Base-by-base conservation (phyloP, 768 basidiomycete species). In the Psilocybe sp. region DNA sequence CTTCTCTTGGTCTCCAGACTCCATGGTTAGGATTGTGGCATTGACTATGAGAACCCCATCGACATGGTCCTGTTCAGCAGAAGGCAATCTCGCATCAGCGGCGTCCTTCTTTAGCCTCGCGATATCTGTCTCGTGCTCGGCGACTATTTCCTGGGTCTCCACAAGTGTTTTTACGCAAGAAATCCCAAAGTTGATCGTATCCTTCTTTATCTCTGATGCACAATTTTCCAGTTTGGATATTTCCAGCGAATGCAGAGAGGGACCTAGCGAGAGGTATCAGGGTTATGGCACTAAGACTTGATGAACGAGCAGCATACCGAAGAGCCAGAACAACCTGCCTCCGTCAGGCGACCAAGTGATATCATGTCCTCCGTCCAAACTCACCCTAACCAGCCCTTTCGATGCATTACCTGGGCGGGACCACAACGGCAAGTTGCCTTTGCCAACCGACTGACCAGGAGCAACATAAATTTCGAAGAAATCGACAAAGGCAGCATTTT, bases 331-430 rank as follows among this genome's bases (percentile, higher is more conserved):
- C 33, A 89, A 47, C 32, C 69, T 81, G 47, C 73, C 78, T 13
- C 87, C 87, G 60, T 88, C 82, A 9, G 75, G 60, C 32, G 79
- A 84, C 69, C 79, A 83, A 2, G 80, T 73, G 35, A 89, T 61
- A 60, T 84, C 84, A 57, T 89, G 87, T 1, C 86, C 87, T 14
- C 87, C 87, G 61, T 89, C 85, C 55, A 86, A 59, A 57, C 87
- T 88, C 51, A 89, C 50, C 32, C 87, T 75, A 3, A 75, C 75
- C 49, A 88, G 61, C 2, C 80, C 81, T 28, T 71, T 71, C 2
- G 85, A 83, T 3, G 85, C 79, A 58, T 85, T 84, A 0, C 74
- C 82, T 9, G 87, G 87, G 56, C 81, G 84, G 41, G 84, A 84
- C 85, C 85, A 89, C 12, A 89, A 67, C 1, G 72, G 64, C 38